Percentiles rank a stretch among this genome's conserved stretches.
phyloP scores from a whole-genome alignment of 768 basidiomycete species.

The Rhizopogon vesiculosus region DNA sequence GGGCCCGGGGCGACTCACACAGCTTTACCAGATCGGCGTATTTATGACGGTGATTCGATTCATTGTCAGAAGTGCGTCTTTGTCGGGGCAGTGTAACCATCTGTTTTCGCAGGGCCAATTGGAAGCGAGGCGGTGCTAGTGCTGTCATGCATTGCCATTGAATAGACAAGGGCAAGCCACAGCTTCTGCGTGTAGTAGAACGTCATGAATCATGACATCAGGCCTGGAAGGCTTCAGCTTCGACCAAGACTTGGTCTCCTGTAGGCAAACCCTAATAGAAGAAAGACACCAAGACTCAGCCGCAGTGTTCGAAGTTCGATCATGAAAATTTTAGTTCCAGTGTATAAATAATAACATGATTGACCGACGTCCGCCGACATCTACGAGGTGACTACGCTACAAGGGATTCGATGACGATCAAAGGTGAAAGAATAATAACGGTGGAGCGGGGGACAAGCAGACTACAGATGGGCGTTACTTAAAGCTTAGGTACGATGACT shows the following conservation, averaged over 20 bases:
- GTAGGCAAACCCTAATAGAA: too few relatives aligned
- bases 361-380: conserved; percentile 20
- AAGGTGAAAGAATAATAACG: conserved; percentile 2
- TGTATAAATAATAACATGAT: conserved; percentile 20
- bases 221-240: neutral
- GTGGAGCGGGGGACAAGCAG: neutral
- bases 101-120: neutral
- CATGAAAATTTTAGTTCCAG: conserved; percentile 12
- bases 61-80: neutral
- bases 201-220: neutral
- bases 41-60: neutral
- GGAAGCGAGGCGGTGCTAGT: neutral
- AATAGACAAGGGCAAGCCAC: neutral
- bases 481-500: conserved; percentile 3
- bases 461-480: conserved; percentile 2
- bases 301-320: neutral
- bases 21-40: neutral
- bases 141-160: neutral
- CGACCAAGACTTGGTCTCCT: neutral
- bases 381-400: conserved; percentile 26
- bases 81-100: neutral
- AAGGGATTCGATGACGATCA: conserved; percentile 15
- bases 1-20: neutral
- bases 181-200: neutral
- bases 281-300: neutral